Conservation (phyloP, 306 rosid species). For the Sesbania bispinosa region DNA sequence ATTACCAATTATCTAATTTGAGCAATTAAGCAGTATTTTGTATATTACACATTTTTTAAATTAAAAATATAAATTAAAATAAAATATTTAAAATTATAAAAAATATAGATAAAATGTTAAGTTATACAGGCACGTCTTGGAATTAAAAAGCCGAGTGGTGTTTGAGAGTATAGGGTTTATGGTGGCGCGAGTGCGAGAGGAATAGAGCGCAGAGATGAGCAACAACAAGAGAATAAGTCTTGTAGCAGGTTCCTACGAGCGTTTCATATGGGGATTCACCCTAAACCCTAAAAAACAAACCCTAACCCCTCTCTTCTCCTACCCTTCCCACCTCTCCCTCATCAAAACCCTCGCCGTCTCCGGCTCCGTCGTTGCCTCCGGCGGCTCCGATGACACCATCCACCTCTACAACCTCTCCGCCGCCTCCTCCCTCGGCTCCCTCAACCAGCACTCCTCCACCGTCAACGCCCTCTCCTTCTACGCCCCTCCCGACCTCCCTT, state of each 20-base stretch:
- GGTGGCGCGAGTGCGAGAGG: background rate
- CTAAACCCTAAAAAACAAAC: slow-evolving; percentile 47
- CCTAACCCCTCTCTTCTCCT: slow-evolving; percentile 70
- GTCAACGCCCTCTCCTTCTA: slow-evolving; percentile 78
- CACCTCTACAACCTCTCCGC: slow-evolving; percentile 77
- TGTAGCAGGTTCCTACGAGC: slow-evolving; percentile 88
- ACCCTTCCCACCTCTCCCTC: slow-evolving; percentile 78
- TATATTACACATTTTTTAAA: no score
- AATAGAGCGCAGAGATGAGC: background rate
- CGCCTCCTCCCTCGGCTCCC: slow-evolving; percentile 80
- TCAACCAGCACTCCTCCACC: slow-evolving; percentile 66
- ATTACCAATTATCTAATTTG: no score
- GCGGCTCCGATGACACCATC: slow-evolving; percentile 83
- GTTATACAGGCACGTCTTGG: no score
- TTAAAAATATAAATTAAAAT: no score
- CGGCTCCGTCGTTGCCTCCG: slow-evolving; percentile 80
- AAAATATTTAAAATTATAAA: no score
- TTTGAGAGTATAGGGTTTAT: no score
- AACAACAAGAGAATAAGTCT: slow-evolving; percentile 45
- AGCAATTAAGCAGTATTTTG: no score
- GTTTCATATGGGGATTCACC: slow-evolving; percentile 88
- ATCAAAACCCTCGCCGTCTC: slow-evolving; percentile 69
- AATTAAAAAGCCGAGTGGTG: no score
- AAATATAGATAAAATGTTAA: no score
- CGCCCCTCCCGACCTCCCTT: slow-evolving; percentile 55